Percentiles rank a stretch among this genome's conserved stretches.
Conservation (phyloP, 192 early-diverging fungal species). For the Backusella tuberculispora region DNA sequence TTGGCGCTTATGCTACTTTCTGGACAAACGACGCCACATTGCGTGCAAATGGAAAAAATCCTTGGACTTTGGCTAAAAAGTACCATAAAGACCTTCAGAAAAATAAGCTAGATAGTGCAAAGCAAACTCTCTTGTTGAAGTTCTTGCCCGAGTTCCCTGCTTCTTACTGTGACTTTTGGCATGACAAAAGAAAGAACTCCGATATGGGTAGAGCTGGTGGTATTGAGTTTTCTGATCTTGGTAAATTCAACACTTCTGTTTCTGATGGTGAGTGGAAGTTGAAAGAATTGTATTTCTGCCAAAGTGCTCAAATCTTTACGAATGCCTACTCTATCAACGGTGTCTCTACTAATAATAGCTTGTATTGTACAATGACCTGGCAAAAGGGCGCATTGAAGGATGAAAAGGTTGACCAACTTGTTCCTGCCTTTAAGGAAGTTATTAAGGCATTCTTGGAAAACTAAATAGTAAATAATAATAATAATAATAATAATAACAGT, state of each 20-base stretch:
- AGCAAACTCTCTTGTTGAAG: constrained; percentile 2
- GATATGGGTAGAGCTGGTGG: constrained; percentile 36
- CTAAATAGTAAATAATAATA: background rate
- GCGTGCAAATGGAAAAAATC: background rate
- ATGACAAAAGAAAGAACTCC: constrained; percentile 19
- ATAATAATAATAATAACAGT: background rate
- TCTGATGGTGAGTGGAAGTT: constrained; percentile 16
- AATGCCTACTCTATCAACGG: constrained; percentile 22
- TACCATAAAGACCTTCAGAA: constrained; percentile 31
- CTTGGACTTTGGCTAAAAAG: constrained; percentile 24
- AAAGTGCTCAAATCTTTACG: constrained; percentile 32
- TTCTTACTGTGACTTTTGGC: constrained; percentile 24
- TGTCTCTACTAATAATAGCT: constrained; percentile 7
- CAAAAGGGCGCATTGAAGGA: constrained; percentile 26
- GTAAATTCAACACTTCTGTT: background rate
- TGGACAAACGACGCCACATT: constrained; percentile 10
- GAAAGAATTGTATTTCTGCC: constrained; percentile 27
- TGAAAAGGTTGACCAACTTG: background rate
- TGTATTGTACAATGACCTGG: constrained; percentile 27
- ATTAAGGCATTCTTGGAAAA: constrained; percentile 6
- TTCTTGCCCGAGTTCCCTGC: constrained; percentile 28
- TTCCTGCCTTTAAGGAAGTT: background rate
- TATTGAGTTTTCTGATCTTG: constrained; percentile 41
- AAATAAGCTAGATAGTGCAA: background rate
- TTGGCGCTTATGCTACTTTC: constrained; percentile 23